Base-by-base conservation (phyloP, 768 basidiomycete species). In the Tricholoma matsutake region DNA sequence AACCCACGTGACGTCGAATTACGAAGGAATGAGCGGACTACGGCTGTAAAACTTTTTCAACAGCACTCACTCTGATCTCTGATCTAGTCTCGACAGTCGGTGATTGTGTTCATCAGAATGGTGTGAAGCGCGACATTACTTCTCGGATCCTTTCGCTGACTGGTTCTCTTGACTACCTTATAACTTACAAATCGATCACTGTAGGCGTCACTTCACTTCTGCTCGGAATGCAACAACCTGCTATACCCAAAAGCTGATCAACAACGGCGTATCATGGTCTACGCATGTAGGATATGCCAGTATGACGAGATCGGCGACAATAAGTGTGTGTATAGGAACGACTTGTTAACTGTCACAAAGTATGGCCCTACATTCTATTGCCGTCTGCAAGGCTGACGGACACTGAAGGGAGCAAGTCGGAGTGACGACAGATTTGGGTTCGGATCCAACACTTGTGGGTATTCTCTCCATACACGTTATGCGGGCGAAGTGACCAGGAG, bases 181-280 rank as follows among this genome's bases (percentile, higher is more conserved):
- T 18, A 5, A 31, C 10, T 11, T 41, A 41, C 51, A 22, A 34
- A 11, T 31, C 43, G 6, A 20, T 13, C 39, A 29, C 13, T 54
- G 1, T 61, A 93, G 91, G 87, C 92, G 10, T 91, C 91, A 2
- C 85, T 96, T 29, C 87, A 92, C 66, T 96, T 96, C 75, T 96
- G 94, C 69, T 88, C 86, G 39, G 94, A 96, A 80, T 96, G 94
- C 81, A 95, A 96, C 78, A 96, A 97, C 71, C 83, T 97, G 29
- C 81, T 97, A 56, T 96, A 96, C 73, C 94, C 94, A 20, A 88
- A 95, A 77, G 95, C 92, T 45, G 96, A 97, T 75, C 86, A 86
- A 59, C 82, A 88, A 63, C 87, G 94, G 52, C 83, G 89, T 51
- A 85, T 89, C 58, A 89, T 98, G 84, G 85, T 95, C 45, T 96